A percentile compares a stretch with the other conserved stretches of the same genome.
These are phyloP conservation scores for Paramecium biaurelia DNA, from an alignment of 73 alveolate species.

Conservation along the genomic window DNA sequence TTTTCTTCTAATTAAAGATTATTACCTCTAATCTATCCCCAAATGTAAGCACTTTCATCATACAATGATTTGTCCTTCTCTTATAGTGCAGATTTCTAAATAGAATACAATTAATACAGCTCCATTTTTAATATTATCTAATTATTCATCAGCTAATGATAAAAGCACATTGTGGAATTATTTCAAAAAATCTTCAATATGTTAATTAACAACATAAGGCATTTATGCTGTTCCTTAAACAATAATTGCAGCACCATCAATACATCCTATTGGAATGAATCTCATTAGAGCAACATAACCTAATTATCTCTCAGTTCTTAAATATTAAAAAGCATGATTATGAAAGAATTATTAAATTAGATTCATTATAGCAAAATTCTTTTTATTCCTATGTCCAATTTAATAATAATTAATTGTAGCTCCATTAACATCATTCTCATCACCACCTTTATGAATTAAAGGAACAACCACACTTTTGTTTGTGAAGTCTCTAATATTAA, in stretches of 20 bases:
- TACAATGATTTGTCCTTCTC: constrained; percentile 36
- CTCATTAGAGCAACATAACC: constrained; percentile 45
- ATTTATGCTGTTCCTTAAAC: constrained; percentile 38
- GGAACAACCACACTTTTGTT: not conserved
- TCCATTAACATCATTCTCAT: constrained; percentile 37
- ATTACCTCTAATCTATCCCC: constrained; percentile 6
- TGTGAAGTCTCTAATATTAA: constrained; percentile 5
- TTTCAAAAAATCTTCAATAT: constrained; percentile 8
- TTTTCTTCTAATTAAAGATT: constrained; percentile 13
- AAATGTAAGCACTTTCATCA: constrained; percentile 20
- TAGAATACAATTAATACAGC: not conserved
- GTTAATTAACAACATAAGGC: not conserved
- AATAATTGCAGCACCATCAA: constrained; percentile 33
- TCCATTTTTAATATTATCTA: not conserved
- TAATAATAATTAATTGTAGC: not conserved
- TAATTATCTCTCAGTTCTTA: constrained; percentile 43
- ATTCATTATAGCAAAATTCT: constrained; percentile 47
- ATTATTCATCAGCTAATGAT: not conserved
- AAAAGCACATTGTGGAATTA: not conserved
- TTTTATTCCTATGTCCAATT: constrained; percentile 38
- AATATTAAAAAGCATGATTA: constrained; percentile 44
- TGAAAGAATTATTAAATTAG: constrained; percentile 14
- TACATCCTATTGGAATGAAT: constrained; percentile 12
- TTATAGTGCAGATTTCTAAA: constrained; percentile 17
- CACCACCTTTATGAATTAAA: constrained; percentile 4